Percentiles rank a stretch among this genome's conserved stretches.
phyloP scores from a whole-genome alignment of 73 alveolate species.

The Paramecium bursaria region DNA sequence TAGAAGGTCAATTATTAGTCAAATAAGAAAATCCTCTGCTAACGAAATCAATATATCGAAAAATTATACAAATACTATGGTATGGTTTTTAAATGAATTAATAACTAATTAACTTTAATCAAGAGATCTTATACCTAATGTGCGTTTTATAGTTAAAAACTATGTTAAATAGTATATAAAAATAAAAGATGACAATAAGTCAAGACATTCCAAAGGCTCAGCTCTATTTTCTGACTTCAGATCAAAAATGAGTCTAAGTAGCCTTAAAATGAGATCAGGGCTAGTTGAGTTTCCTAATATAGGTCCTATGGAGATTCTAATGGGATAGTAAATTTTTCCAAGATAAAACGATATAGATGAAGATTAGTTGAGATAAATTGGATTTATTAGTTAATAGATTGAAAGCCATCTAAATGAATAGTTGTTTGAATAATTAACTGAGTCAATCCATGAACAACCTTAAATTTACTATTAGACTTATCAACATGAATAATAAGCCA shows the following conservation, averaged over 20 bases:
- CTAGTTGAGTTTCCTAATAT: slow-evolving; percentile 28
- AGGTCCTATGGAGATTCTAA: slow-evolving; percentile 65
- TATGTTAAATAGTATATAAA: slow-evolving; percentile 11
- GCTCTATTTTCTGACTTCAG: slow-evolving; percentile 34
- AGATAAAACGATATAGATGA: no score
- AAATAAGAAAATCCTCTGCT: slow-evolving; percentile 2
- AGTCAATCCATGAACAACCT: no score
- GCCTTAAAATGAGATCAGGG: slow-evolving; percentile 13
- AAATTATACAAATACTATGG: not conserved
- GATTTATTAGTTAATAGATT: no score
- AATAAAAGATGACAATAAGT: slow-evolving; percentile 12
- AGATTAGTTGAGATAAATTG: no score
- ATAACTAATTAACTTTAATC: slow-evolving; percentile 31
- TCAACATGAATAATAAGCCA: no score
- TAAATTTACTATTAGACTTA: no score
- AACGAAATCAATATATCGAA: not conserved
- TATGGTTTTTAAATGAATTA: slow-evolving; percentile 42
- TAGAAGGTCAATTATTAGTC: slow-evolving; percentile 6
- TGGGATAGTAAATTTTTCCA: no score
- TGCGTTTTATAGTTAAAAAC: slow-evolving; percentile 42
- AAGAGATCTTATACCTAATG: slow-evolving; percentile 43
- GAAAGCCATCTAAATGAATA: no score
- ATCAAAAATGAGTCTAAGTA: slow-evolving; percentile 15
- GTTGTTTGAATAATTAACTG: no score
- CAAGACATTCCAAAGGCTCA: not conserved